These are phyloP conservation scores for Stemphylium vesicarium DNA, from an alignment of 2,329 filamentous ascomycete genomes.

Conservation along the genomic window DNA sequence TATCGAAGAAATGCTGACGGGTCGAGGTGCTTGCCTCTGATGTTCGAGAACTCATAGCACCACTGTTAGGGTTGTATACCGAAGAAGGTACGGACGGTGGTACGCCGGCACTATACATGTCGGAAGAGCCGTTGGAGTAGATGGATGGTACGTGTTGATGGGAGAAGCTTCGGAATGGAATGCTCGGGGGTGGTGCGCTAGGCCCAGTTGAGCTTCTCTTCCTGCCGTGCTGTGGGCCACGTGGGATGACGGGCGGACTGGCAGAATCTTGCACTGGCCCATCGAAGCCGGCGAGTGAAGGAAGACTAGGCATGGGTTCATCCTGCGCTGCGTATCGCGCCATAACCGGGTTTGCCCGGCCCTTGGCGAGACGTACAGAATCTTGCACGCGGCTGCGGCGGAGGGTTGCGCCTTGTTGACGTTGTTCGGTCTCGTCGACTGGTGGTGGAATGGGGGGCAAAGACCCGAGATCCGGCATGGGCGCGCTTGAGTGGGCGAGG, in stretches of 20 bases:
- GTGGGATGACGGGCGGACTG: conserved; percentile 73
- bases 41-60: conserved; percentile 57
- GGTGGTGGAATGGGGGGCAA: conserved; percentile 51
- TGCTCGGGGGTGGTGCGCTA: conserved; percentile 70
- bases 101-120: conserved; percentile 43
- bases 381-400: conserved; percentile 74
- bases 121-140: conserved; percentile 49
- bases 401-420: conserved; percentile 45
- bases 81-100: conserved; percentile 47
- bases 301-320: conserved; percentile 41
- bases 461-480: conserved; percentile 73
- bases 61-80: conserved; percentile 49
- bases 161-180: conserved; percentile 78
- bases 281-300: conserved; percentile 37
- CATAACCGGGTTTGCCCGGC: conserved; percentile 55
- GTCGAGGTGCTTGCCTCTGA: conserved; percentile 59
- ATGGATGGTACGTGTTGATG: conserved; percentile 50
- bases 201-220: conserved; percentile 91
- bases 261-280: conserved; percentile 66
- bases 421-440: conserved; percentile 46
- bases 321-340: conserved; percentile 43
- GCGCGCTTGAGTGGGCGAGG: conserved; percentile 85
- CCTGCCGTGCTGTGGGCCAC: conserved; percentile 74
- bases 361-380: conserved; percentile 88
- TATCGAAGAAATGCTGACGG: conserved; percentile 75